phyloP scores from a whole-genome alignment of 768 basidiomycete genomes.

The Boletus speciosus region DNA sequence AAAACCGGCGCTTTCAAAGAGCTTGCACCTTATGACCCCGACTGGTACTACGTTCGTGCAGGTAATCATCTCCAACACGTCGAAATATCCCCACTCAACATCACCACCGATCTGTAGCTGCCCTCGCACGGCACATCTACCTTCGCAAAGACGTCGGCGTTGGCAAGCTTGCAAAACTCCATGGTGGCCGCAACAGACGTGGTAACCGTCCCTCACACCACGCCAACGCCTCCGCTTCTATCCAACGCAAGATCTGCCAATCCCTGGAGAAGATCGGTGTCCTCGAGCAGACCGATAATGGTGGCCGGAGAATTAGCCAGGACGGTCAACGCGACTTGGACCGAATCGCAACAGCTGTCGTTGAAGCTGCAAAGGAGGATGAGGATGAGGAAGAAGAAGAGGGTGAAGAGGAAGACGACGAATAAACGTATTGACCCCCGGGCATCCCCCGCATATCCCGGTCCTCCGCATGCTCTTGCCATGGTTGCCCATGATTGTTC shows the following conservation, averaged over 20 bases:
- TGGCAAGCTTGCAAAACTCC: constrained; percentile 90
- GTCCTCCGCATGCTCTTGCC: constrained; percentile 18
- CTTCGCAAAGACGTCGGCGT: constrained; percentile 96
- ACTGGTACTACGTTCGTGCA: constrained; percentile 99
- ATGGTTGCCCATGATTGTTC: constrained; percentile 20
- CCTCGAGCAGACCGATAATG: constrained; percentile 88
- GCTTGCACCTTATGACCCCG: constrained; percentile 97
- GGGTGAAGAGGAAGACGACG: constrained; percentile 54
- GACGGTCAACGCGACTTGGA: constrained; percentile 96
- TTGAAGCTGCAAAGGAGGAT: constrained; percentile 71
- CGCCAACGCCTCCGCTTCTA: constrained; percentile 76
- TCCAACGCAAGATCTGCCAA: constrained; percentile 95
- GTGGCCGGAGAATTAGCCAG: constrained; percentile 93
- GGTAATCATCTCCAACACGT: constrained; percentile 50
- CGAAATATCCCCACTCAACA: not conserved
- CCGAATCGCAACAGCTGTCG: constrained; percentile 87
- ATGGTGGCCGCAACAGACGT: constrained; percentile 93
- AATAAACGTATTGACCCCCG: constrained; percentile 22
- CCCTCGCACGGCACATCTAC: constrained; percentile 98
- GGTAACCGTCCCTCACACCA: constrained; percentile 98
- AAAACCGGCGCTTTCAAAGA: constrained; percentile 98
- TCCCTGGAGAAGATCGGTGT: constrained; percentile 98
- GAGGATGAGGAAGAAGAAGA: constrained; percentile 72
- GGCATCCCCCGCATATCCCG: constrained; percentile 17
- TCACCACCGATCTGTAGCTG: constrained; percentile 49